Evolutionary conservation across 192 early-diverging fungal genomes (phyloP).

Genomic region (Mortierella hygrophila): DNA sequence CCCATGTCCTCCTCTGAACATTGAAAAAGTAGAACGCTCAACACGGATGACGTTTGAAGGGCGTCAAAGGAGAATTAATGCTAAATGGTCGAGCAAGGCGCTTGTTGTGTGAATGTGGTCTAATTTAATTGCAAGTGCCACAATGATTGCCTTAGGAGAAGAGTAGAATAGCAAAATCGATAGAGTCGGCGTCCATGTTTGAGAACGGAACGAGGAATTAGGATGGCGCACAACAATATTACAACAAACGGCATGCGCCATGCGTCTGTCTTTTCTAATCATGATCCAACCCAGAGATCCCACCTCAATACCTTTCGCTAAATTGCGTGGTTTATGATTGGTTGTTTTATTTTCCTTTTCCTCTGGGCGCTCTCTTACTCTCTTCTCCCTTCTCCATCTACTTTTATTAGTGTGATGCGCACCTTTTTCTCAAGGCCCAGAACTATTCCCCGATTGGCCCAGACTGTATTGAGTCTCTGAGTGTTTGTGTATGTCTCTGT

Average conservation of each 20-base stretch:
- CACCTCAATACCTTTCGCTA: background rate
- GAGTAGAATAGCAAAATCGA: background rate
- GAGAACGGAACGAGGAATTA: background rate
- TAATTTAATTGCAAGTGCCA: background rate
- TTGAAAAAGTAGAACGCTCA: background rate
- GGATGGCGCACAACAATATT: background rate
- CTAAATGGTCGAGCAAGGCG: background rate
- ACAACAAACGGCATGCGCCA: slow-evolving; percentile 1
- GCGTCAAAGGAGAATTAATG: background rate
- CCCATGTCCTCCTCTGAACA: background rate
- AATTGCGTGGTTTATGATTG: background rate
- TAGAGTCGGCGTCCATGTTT: background rate
- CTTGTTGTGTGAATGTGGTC: background rate
- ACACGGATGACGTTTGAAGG: background rate
- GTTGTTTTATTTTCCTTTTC: background rate
- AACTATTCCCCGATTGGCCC: slow-evolving; percentile 6
- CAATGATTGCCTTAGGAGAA: background rate
- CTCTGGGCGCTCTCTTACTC: background rate
- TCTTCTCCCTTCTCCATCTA: background rate
- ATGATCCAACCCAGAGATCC: background rate
- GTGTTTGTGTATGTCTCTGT: too few relatives aligned
- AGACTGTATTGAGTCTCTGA: background rate
- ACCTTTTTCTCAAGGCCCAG: background rate
- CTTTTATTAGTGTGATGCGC: background rate
- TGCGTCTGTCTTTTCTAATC: background rate